Evolutionary conservation across 2,329 filamentous ascomycete species (phyloP).

Genomic region (Ceratocystis alfenasii): DNA sequence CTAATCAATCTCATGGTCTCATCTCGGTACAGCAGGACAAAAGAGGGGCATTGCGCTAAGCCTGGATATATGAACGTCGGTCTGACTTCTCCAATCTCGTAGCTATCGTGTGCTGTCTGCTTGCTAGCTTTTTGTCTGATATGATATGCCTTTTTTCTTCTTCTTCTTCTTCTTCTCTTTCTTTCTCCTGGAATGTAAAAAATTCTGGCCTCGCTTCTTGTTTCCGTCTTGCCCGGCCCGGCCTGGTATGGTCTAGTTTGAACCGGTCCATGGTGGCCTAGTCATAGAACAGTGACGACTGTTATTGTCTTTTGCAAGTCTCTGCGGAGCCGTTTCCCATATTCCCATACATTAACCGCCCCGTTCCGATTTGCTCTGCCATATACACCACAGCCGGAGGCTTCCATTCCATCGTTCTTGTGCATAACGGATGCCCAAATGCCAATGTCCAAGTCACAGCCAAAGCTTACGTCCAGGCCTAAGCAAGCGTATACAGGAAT

Average conservation of each 20-base stretch:
- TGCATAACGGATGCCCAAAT: neutral
- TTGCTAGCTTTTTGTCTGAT: slow-evolving; percentile 18
- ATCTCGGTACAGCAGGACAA: slow-evolving; percentile 20
- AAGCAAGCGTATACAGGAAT: neutral
- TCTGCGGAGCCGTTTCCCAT: neutral
- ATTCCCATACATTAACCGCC: neutral
- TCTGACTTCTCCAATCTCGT: slow-evolving; percentile 20
- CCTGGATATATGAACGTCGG: slow-evolving; percentile 22
- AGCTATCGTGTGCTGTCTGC: slow-evolving; percentile 21
- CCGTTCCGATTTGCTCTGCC: too few species aligned
- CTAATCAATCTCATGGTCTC: neutral
- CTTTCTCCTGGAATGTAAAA: neutral
- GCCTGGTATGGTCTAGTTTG: neutral
- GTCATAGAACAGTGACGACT: neutral
- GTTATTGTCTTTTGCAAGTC: neutral
- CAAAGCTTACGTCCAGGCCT: too few species aligned
- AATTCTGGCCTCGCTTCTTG: slow-evolving; percentile 4
- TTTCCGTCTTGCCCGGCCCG: neutral
- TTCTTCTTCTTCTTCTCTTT: neutral
- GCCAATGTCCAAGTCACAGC: slow-evolving; percentile 2
- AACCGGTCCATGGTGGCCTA: too few species aligned
- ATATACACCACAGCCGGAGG: neutral
- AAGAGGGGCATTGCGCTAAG: slow-evolving; percentile 19
- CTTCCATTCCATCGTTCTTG: slow-evolving; percentile 7
- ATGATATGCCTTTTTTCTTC: slow-evolving; percentile 14